phyloP scores from a whole-genome alignment of 371 early-diverging fungal genomes.

The Apophysomyces elegans region DNA sequence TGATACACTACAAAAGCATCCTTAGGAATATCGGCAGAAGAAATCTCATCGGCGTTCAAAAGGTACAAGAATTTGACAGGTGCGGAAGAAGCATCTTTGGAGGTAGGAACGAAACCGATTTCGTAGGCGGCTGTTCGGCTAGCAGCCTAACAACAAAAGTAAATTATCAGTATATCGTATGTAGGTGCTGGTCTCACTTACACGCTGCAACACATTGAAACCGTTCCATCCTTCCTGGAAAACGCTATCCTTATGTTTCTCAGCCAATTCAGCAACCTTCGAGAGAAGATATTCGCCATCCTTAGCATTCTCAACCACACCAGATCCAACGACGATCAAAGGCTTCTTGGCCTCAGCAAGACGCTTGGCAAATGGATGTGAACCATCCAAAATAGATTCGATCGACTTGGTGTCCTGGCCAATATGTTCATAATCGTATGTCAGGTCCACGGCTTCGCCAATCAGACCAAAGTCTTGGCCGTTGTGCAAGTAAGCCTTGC shows the following conservation, averaged over 20 bases:
- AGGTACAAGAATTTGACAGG: conserved; percentile 86
- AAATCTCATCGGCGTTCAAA: conserved; percentile 90
- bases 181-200: conserved; percentile 33
- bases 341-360: conserved; percentile 89
- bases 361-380: conserved; percentile 76
- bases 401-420: conserved; percentile 74
- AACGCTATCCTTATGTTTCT: conserved; percentile 70
- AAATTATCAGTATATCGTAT: neutral
- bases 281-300: conserved; percentile 73
- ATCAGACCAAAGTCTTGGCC: conserved; percentile 82
- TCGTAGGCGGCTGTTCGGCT: conserved; percentile 89
- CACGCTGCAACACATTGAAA: conserved; percentile 87
- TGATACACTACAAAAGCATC: conserved; percentile 98
- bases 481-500: conserved; percentile 90
- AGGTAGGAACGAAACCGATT: conserved; percentile 80
- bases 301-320: conserved; percentile 76
- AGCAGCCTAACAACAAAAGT: conserved; percentile 64
- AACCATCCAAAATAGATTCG: conserved; percentile 71
- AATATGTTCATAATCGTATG: conserved; percentile 91
- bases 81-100: conserved; percentile 43
- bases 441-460: conserved; percentile 79
- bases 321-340: conserved; percentile 89
- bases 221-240: conserved; percentile 89
- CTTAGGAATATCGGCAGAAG: conserved; percentile 75
- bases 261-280: conserved; percentile 69